A percentile compares a stretch with the other conserved stretches of the same genome.
Conservation (phyloP, 163 green algal species). For the Scenedesmus sp. region DNA sequence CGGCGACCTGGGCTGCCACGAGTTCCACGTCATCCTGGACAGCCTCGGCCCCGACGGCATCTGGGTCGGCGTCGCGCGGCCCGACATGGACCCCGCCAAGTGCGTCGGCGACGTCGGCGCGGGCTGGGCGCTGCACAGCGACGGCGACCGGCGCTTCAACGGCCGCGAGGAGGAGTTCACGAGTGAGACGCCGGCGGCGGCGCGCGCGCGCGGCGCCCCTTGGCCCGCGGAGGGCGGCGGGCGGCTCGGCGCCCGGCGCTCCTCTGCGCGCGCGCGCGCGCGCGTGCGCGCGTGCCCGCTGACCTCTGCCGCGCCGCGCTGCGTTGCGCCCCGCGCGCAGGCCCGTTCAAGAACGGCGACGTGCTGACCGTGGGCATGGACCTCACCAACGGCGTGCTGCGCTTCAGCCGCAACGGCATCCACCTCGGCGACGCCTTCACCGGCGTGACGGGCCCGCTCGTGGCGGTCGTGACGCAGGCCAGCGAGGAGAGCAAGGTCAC, state of each 20-base stretch:
- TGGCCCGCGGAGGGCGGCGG: too few species aligned
- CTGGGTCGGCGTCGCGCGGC: conserved; percentile 66
- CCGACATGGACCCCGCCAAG: conserved; percentile 53
- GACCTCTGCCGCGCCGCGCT: not conserved
- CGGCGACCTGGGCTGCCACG: conserved; percentile 55
- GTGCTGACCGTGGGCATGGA: conserved; percentile 67
- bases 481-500: conserved; percentile 72
- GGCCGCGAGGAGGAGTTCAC: conserved; percentile 69
- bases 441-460: conserved; percentile 60
- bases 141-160: conserved; percentile 65
- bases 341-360: conserved; percentile 65
- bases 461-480: conserved; percentile 65
- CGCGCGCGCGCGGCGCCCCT: too few species aligned
- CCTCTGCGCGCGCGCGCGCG: too few species aligned
- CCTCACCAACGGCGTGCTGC: conserved; percentile 52
- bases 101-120: conserved; percentile 60
- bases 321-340: not conserved
- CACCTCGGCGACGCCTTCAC: conserved; percentile 63
- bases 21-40: conserved; percentile 76
- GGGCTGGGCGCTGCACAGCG: conserved; percentile 69
- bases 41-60: conserved; percentile 67
- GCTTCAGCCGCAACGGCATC: conserved; percentile 61
- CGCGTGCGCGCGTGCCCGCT: too few species aligned
- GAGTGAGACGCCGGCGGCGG: too few species aligned
- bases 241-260: too few species aligned